These are phyloP conservation scores for Phytophthora pisi DNA, from an alignment of 352 stramenopile species.

Conservation along the genomic window DNA sequence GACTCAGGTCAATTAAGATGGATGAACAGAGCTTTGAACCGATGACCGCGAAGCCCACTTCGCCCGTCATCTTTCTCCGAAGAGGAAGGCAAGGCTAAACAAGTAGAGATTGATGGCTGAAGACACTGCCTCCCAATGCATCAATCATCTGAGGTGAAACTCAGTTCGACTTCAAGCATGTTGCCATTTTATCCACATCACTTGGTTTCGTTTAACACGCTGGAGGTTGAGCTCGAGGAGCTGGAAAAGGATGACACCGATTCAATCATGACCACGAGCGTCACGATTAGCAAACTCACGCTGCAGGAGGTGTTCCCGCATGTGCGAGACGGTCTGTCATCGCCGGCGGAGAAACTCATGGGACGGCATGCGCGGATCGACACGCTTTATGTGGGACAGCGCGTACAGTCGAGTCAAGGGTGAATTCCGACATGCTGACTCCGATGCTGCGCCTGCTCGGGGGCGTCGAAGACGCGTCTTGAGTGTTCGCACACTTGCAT, in stretches of 20 bases:
- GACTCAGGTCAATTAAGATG: not conserved
- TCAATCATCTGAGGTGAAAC: too few relatives aligned
- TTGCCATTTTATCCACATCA: too few relatives aligned
- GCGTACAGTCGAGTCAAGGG: not conserved
- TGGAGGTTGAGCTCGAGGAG: too few relatives aligned
- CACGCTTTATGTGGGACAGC: not conserved
- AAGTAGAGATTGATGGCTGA: too few relatives aligned
- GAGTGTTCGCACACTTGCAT: not conserved
- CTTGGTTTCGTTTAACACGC: too few relatives aligned
- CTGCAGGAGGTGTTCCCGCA: not conserved
- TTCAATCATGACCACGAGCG: too few relatives aligned
- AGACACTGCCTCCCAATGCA: too few relatives aligned
- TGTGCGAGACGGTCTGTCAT: not conserved
- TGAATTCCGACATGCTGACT: not conserved
- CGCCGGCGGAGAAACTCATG: not conserved
- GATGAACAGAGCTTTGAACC: not conserved
- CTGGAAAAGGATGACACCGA: too few relatives aligned
- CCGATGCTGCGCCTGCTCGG: not conserved
- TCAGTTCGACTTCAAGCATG: too few relatives aligned
- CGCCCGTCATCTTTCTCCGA: not conserved
- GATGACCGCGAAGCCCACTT: not conserved
- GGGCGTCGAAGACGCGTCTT: not conserved
- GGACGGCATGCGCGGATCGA: not conserved
- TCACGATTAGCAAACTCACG: not conserved
- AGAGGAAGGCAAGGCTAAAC: too few relatives aligned